phyloP scores from a whole-genome alignment of 148 eudicot species.

The Camellia lanceoleosa region DNA sequence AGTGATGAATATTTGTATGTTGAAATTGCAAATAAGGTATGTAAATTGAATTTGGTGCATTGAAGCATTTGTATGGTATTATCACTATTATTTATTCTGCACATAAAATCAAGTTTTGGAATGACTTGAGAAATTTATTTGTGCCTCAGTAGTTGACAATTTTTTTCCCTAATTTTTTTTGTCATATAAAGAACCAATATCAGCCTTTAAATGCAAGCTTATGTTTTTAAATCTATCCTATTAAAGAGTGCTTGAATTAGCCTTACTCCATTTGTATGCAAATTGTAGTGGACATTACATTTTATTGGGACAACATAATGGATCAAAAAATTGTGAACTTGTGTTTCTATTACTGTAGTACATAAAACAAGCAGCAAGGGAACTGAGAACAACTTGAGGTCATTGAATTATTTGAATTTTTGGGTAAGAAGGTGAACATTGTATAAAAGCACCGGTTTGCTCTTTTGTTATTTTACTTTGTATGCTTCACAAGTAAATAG shows the following conservation, averaged over 20 bases:
- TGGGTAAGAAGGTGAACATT: background rate
- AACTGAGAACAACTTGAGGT: background rate
- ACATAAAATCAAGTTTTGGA: background rate
- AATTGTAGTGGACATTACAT: background rate
- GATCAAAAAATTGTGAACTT: background rate
- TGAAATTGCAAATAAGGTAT: constrained; percentile 96
- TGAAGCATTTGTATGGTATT: background rate
- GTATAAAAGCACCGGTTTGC: background rate
- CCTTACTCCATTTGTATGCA: too few species aligned
- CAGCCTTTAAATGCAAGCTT: too few species aligned
- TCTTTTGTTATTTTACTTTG: background rate
- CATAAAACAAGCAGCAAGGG: background rate
- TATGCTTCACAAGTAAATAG: background rate
- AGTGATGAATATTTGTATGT: constrained; percentile 81
- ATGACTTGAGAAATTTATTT: background rate
- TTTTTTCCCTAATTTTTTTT: too few species aligned
- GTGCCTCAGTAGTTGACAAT: background rate
- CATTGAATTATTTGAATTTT: background rate
- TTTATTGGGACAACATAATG: background rate
- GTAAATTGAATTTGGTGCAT: background rate
- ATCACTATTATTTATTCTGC: background rate
- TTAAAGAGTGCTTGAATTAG: background rate
- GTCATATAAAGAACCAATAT: background rate
- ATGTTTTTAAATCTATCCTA: background rate
- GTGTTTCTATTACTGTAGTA: background rate